These are phyloP conservation scores for Aspergillus bertholletiae DNA, from an alignment of 495 filamentous ascomycete species.

Conservation along the genomic window DNA sequence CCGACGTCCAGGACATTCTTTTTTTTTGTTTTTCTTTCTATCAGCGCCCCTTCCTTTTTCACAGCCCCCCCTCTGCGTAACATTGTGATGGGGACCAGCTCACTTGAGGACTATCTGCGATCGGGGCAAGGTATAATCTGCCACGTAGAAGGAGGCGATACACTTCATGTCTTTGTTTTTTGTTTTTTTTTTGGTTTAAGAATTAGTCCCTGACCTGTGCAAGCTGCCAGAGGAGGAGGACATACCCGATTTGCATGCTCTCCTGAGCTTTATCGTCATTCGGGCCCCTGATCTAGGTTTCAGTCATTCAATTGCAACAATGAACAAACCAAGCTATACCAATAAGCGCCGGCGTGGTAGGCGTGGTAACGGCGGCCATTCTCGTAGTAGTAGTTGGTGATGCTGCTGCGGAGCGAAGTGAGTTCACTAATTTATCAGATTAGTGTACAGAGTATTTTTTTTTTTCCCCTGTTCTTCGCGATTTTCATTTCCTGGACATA, in stretches of 20 bases:
- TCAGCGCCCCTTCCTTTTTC: too few relatives aligned
- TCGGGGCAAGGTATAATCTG: conserved; percentile 7
- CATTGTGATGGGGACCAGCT: neutral
- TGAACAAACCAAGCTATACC: neutral
- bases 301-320: neutral
- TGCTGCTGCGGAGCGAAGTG: neutral
- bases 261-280: neutral
- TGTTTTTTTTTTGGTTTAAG: too few relatives aligned
- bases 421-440: neutral
- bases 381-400: neutral
- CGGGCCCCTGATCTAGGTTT: neutral
- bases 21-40: neutral
- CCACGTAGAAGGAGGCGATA: conserved; percentile 5
- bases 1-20: conserved; percentile 19
- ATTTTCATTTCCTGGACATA: neutral
- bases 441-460: too few relatives aligned
- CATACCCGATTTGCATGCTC: neutral
- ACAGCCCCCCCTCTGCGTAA: too few relatives aligned
- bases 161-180: conserved; percentile 9
- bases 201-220: neutral
- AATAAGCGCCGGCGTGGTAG: neutral
- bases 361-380: neutral
- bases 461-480: neutral
- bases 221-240: too few relatives aligned
- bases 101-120: neutral